A percentile compares a stretch with the other conserved stretches of the same genome.
phyloP scores from a whole-genome alignment of 257 asterid species.

The Phtheirospermum japonicum region DNA sequence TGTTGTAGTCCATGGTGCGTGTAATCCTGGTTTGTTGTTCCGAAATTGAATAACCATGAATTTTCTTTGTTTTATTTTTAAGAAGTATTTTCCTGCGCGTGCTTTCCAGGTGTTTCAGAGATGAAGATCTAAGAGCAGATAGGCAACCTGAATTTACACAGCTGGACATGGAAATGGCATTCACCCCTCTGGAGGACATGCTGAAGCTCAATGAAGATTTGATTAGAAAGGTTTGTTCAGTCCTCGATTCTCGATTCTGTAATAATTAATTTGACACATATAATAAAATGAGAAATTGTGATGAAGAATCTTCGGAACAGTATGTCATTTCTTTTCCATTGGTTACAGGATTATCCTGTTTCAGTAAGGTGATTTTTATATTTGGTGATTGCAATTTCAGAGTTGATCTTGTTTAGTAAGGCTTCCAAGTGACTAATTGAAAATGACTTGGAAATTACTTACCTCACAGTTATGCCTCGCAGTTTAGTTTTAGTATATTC shows the following conservation, averaged over 20 bases:
- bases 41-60: background rate
- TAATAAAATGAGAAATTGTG: background rate
- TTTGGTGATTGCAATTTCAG: too few species aligned
- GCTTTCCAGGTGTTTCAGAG: constrained; percentile 84
- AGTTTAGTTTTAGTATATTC: background rate
- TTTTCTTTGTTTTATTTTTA: background rate
- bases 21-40: constrained; percentile 4
- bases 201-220: constrained; percentile 92
- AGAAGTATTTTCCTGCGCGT: constrained; percentile 9
- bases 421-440: background rate
- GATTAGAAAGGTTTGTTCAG: constrained; percentile 72
- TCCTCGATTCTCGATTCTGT: constrained; percentile 8
- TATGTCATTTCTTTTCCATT: background rate
- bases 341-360: background rate
- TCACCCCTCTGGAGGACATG: constrained; percentile 93
- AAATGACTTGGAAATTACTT: background rate
- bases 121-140: constrained; percentile 98
- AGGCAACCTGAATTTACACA: constrained; percentile 99
- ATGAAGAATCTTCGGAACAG: background rate
- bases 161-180: constrained; percentile 95
- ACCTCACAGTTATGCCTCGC: background rate
- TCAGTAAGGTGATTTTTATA: too few species aligned
- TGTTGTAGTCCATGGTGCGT: too few species aligned
- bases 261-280: background rate
- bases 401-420: background rate